phyloP scores from a whole-genome alignment of 306 rosid genomes.

The Astragalus glycyphyllos region DNA sequence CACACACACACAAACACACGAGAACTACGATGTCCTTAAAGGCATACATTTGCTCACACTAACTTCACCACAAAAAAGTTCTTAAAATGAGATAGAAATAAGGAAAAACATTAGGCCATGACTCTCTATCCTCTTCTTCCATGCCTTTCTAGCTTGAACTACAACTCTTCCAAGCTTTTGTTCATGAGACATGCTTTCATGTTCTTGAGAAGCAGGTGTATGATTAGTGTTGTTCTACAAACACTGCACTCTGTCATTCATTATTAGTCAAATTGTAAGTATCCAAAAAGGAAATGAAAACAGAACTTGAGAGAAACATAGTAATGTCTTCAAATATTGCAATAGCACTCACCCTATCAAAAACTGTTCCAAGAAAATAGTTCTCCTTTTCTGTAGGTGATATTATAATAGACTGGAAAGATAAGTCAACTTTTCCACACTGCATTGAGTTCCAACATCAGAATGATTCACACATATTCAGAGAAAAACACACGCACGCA shows the following conservation, averaged over 20 bases:
- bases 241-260: constrained; percentile 32
- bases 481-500: too few species aligned
- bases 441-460: constrained; percentile 7
- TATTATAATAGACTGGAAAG: constrained; percentile 22
- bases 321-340: background rate
- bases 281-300: background rate
- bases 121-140: too few species aligned
- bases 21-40: too few species aligned
- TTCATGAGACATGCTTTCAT: too few species aligned
- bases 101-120: too few species aligned
- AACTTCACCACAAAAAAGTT: too few species aligned
- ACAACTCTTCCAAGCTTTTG: too few species aligned
- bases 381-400: background rate
- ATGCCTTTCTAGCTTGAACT: too few species aligned
- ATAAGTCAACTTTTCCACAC: constrained; percentile 33
- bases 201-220: too few species aligned
- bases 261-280: background rate
- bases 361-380: constrained; percentile 35
- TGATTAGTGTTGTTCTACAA: constrained; percentile 12
- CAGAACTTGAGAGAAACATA: background rate
- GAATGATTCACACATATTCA: background rate
- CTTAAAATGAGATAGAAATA: too few species aligned
- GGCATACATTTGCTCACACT: too few species aligned
- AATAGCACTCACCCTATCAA: constrained; percentile 32
- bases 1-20: too few species aligned